Evolutionary conservation across 2,329 filamentous ascomycete species (phyloP).

Genomic region (Claviceps quebecensis): DNA sequence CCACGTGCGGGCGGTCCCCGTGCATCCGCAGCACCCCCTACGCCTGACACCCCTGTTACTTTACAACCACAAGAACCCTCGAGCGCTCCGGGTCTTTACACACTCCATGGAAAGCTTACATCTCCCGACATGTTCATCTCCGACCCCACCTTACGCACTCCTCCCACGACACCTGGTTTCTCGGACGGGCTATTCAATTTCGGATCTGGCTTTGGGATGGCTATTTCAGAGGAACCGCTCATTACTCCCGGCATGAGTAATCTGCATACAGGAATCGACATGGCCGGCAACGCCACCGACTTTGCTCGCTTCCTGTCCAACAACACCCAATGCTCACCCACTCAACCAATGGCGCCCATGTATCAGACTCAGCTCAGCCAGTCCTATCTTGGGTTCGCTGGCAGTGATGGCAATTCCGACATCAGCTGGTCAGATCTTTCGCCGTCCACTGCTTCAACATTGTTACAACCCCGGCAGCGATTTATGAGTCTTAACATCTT

Average conservation of each 20-base stretch:
- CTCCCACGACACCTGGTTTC: slow-evolving; percentile 38
- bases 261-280: slow-evolving; percentile 33
- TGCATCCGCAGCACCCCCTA: slow-evolving; percentile 31
- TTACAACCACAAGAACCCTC: slow-evolving; percentile 22
- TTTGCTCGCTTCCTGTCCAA: slow-evolving; percentile 33
- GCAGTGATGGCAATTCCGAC: slow-evolving; percentile 24
- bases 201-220: slow-evolving; percentile 25
- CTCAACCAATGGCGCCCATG: slow-evolving; percentile 17
- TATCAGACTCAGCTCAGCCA: slow-evolving; percentile 23
- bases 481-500: slow-evolving; percentile 12
- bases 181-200: slow-evolving; percentile 26
- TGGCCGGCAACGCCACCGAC: slow-evolving; percentile 24
- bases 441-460: slow-evolving; percentile 19
- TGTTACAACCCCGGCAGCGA: slow-evolving; percentile 13
- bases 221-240: slow-evolving; percentile 32
- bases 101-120: slow-evolving; percentile 17
- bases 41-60: slow-evolving; percentile 33
- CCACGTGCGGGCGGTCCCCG: slow-evolving; percentile 24
- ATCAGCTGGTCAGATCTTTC: slow-evolving; percentile 38
- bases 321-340: slow-evolving; percentile 19
- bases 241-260: slow-evolving; percentile 31
- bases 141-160: slow-evolving; percentile 36
- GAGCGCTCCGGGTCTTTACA: slow-evolving; percentile 24
- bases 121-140: slow-evolving; percentile 17
- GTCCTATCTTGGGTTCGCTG: slow-evolving; percentile 24